These are phyloP conservation scores for Trichocomaceae sp. DNA, from an alignment of 2,329 filamentous ascomycete species.

Conservation along the genomic window DNA sequence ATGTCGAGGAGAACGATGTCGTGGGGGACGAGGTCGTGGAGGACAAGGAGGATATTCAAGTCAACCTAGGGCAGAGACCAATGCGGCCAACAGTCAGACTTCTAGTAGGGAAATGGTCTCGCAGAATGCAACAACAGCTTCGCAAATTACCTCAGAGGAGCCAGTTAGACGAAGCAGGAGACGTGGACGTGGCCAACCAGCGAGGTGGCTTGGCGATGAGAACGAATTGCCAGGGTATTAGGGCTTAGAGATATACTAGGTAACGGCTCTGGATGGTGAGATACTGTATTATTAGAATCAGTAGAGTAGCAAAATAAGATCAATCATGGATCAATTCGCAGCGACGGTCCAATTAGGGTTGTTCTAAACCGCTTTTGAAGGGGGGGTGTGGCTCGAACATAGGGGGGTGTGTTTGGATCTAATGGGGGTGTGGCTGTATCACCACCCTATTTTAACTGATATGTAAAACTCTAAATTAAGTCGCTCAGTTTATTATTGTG, in stretches of 20 bases:
- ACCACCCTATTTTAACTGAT: slow-evolving; percentile 35
- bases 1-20: too few relatives aligned
- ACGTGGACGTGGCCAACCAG: neutral
- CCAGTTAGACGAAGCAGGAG: neutral
- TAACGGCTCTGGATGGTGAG: neutral
- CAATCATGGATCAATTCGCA: neutral
- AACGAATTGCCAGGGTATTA: neutral
- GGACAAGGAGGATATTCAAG: neutral
- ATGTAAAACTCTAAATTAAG: too few relatives aligned
- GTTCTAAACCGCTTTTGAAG: neutral
- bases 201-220: neutral
- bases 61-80: neutral
- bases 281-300: slow-evolving; percentile 1
- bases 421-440: too few relatives aligned
- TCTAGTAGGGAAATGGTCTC: slow-evolving; percentile 5
- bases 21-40: too few relatives aligned
- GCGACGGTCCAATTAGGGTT: neutral
- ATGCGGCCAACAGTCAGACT: neutral
- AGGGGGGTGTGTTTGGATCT: too few relatives aligned
- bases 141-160: slow-evolving; percentile 1
- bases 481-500: too few relatives aligned
- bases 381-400: too few relatives aligned
- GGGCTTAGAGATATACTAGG: neutral
- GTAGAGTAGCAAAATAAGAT: neutral
- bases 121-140: neutral